These are phyloP conservation scores for Sporothrix variecibatus DNA, from an alignment of 2,329 filamentous ascomycete species.

Conservation along the genomic window DNA sequence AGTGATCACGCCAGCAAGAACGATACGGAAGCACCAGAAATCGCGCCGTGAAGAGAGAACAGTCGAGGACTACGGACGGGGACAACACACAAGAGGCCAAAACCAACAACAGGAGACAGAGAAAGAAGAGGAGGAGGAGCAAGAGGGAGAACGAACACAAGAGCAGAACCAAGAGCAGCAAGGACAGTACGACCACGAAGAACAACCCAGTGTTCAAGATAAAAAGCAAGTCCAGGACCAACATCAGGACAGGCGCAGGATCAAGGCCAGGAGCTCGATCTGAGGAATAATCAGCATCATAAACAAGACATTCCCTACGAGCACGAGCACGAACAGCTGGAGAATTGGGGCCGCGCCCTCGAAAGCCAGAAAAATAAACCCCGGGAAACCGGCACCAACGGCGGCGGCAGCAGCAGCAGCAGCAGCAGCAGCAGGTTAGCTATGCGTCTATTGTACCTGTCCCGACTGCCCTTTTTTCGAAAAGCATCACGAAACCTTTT, in stretches of 20 bases:
- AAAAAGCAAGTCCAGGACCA: not conserved
- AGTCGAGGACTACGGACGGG: not conserved
- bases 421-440: not conserved
- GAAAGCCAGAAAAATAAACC: not conserved
- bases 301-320: not conserved
- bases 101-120: not conserved
- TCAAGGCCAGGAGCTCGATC: not conserved
- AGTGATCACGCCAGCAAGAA: not conserved
- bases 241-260: not conserved
- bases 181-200: not conserved
- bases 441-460: constrained; percentile 6
- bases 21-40: not conserved
- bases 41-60: too few relatives aligned
- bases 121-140: not conserved
- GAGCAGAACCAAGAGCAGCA: not conserved
- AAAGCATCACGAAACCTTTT: constrained; percentile 29
- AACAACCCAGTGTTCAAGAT: not conserved
- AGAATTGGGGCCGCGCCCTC: not conserved
- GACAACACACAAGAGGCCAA: not conserved
- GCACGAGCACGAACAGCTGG: not conserved
- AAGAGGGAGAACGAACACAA: not conserved
- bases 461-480: not conserved
- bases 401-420: not conserved
- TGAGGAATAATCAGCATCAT: too few relatives aligned
- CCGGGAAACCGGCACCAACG: not conserved